These are phyloP conservation scores for Vanilla planifolia DNA, from an alignment of 106 monocot genomes.

Conservation along the genomic window DNA sequence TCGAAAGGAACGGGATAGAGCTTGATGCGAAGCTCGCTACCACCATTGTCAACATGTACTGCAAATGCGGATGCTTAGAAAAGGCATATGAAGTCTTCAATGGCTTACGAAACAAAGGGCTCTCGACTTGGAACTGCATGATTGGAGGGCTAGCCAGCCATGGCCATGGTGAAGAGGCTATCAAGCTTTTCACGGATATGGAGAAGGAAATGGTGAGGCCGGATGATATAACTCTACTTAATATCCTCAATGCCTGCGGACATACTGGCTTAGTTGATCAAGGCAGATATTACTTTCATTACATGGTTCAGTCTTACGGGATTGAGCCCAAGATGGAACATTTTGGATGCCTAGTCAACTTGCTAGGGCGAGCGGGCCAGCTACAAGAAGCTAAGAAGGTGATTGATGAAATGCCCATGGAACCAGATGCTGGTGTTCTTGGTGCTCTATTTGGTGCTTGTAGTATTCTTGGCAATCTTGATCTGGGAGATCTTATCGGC, in stretches of 20 bases:
- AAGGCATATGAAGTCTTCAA: conserved; percentile 55
- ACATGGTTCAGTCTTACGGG: conserved; percentile 30
- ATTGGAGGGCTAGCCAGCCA: conserved; percentile 69
- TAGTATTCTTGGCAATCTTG: conserved; percentile 49
- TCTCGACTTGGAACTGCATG: conserved; percentile 77
- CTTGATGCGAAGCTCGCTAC: conserved; percentile 60
- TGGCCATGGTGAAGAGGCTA: conserved; percentile 42
- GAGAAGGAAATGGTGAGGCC: conserved; percentile 34
- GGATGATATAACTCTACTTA: conserved; percentile 63
- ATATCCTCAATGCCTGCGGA: conserved; percentile 70
- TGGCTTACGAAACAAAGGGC: conserved; percentile 20
- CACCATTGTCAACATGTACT: conserved; percentile 80
- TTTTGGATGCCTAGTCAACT: conserved; percentile 75
- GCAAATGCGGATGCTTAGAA: conserved; percentile 74
- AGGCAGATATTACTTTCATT: conserved; percentile 43
- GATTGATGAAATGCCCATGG: conserved; percentile 62
- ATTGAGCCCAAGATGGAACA: conserved; percentile 70
- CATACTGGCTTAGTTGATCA: conserved; percentile 52
- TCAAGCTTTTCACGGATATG: conserved; percentile 59
- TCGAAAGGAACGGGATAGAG: conserved; percentile 34
- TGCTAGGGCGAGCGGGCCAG: conserved; percentile 62
- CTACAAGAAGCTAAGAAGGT: conserved; percentile 61
- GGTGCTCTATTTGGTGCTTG: conserved; percentile 88
- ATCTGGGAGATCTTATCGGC: conserved; percentile 56
- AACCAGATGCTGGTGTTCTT: conserved; percentile 48